phyloP scores from a whole-genome alignment of 495 filamentous ascomycete genomes.

The Amphirosellinia nigrospora region DNA sequence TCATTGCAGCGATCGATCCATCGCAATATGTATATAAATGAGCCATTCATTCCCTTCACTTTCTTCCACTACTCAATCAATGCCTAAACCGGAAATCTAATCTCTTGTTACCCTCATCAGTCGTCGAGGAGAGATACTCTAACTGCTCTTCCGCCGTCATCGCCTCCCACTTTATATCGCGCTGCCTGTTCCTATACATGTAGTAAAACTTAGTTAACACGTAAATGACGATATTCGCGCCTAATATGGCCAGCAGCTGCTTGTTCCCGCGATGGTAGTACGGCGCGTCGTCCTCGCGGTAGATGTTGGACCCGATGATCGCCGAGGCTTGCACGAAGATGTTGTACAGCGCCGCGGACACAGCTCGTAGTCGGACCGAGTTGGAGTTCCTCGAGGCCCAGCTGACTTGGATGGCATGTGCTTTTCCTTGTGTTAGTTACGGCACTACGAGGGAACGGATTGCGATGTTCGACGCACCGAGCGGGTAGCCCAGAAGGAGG shows the following conservation, averaged over 20 bases:
- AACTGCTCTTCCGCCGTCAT: slow-evolving; percentile 70
- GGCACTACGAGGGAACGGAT: background rate
- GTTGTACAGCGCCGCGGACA: slow-evolving; percentile 66
- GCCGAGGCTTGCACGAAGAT: slow-evolving; percentile 71
- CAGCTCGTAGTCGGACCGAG: slow-evolving; percentile 60
- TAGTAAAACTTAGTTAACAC: slow-evolving; percentile 66
- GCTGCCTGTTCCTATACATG: slow-evolving; percentile 59
- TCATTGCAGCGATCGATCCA: background rate
- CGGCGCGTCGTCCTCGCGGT: slow-evolving; percentile 66
- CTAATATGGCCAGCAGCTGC: slow-evolving; percentile 62
- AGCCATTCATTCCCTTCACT: background rate
- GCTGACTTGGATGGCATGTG: slow-evolving; percentile 50
- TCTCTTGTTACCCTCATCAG: slow-evolving; percentile 76
- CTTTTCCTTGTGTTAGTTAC: slow-evolving; percentile 21
- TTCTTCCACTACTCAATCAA: slow-evolving; percentile 23
- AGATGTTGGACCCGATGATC: slow-evolving; percentile 70
- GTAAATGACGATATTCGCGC: slow-evolving; percentile 63
- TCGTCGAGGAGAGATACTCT: slow-evolving; percentile 69
- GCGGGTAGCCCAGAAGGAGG: slow-evolving; percentile 63
- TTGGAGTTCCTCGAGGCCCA: slow-evolving; percentile 60
- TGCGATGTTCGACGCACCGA: slow-evolving; percentile 46
- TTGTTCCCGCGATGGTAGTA: slow-evolving; percentile 67
- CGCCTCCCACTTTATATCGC: slow-evolving; percentile 57
- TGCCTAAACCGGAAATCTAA: slow-evolving; percentile 62
- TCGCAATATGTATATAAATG: background rate